These are phyloP conservation scores for Lojkania enalia DNA, from an alignment of 2,329 filamentous ascomycete species.

Conservation along the genomic window DNA sequence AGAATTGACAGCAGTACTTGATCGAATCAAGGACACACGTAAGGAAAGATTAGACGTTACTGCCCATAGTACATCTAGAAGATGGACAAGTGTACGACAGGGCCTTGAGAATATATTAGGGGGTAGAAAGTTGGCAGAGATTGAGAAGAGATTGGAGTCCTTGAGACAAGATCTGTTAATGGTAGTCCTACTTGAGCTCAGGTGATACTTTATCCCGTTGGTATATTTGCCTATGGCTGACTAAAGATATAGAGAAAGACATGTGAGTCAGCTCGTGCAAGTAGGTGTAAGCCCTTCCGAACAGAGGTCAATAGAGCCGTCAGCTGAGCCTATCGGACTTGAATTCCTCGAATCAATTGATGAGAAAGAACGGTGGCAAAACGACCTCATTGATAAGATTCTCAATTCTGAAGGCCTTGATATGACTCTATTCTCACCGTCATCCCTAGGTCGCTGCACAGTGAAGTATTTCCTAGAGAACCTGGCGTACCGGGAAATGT, in stretches of 20 bases:
- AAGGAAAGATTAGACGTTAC: neutral
- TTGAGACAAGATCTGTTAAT: neutral
- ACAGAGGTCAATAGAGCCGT: neutral
- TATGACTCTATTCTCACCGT: neutral
- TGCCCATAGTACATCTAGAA: conserved; percentile 1
- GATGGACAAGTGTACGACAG: conserved; percentile 3
- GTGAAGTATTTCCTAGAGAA: conserved; percentile 3
- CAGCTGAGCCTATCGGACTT: conserved; percentile 2
- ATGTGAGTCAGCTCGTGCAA: too few relatives aligned
- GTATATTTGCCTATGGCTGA: too few relatives aligned
- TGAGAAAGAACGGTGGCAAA: conserved; percentile 7
- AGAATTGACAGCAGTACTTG: conserved; percentile 3
- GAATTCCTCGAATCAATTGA: conserved; percentile 4
- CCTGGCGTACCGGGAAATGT: conserved; percentile 1
- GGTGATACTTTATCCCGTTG: too few relatives aligned
- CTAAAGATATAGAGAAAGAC: too few relatives aligned
- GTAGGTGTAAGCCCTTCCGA: too few relatives aligned
- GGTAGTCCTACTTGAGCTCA: conserved; percentile 1
- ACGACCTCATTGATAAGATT: conserved; percentile 4
- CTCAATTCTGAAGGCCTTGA: neutral
- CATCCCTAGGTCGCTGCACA: neutral
- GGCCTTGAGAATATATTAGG: neutral
- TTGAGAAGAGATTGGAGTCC: neutral
- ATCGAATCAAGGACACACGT: conserved; percentile 1
- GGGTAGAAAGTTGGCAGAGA: neutral